A percentile compares a stretch with the other conserved stretches of the same genome.
phyloP scores from a whole-genome alignment of 768 basidiomycete genomes.

The Hortiboletus flavorubellus region DNA sequence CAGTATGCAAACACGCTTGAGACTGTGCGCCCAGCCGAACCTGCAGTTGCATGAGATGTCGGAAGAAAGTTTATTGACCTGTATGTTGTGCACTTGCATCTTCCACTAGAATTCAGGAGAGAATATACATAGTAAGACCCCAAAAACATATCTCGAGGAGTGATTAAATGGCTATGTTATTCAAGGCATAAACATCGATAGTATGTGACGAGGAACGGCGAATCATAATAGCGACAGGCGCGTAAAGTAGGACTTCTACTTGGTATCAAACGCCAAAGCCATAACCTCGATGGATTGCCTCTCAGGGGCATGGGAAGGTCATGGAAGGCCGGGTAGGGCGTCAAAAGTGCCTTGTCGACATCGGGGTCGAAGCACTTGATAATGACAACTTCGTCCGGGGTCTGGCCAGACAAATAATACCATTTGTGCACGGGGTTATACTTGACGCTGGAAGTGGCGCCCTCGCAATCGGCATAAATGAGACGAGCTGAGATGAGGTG shows the following conservation, averaged over 20 bases:
- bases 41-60: slow-evolving; percentile 13
- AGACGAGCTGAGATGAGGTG: slow-evolving; percentile 34
- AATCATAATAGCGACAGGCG: background rate
- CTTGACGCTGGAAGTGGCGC: slow-evolving; percentile 35
- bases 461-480: slow-evolving; percentile 35
- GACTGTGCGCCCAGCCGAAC: slow-evolving; percentile 5
- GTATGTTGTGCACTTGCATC: background rate
- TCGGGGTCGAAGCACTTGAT: slow-evolving; percentile 48
- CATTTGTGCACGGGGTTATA: slow-evolving; percentile 37
- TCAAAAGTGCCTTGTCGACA: slow-evolving; percentile 37
- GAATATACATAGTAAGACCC: background rate
- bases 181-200: background rate
- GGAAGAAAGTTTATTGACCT: background rate
- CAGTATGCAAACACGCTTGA: slow-evolving; percentile 66
- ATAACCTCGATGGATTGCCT: slow-evolving; percentile 45
- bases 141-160: background rate
- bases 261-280: slow-evolving; percentile 40
- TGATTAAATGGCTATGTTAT: background rate
- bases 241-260: slow-evolving; percentile 18
- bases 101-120: background rate
- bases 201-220: background rate
- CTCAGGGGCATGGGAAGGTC: slow-evolving; percentile 37
- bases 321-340: slow-evolving; percentile 42
- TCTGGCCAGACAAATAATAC: slow-evolving; percentile 39
- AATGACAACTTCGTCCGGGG: slow-evolving; percentile 40